Percentiles rank a stretch among this genome's conserved stretches.
These are phyloP conservation scores for Fusarium nurragi DNA, from an alignment of 2,329 filamentous ascomycete genomes.

Conservation along the genomic window DNA sequence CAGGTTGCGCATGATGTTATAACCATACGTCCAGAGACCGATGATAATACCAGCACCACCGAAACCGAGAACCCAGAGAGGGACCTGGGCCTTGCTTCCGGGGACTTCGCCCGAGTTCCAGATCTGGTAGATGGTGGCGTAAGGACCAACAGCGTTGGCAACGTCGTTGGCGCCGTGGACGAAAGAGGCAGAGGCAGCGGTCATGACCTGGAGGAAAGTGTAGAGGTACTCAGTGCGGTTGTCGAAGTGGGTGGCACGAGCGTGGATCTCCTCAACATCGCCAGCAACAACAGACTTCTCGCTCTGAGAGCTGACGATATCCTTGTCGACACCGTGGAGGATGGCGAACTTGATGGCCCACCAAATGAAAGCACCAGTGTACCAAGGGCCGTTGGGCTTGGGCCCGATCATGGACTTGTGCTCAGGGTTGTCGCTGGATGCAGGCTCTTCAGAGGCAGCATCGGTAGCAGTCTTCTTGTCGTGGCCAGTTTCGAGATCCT, in stretches of 20 bases:
- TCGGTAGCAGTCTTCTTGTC: slow-evolving; percentile 42
- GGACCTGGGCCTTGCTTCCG: slow-evolving; percentile 58
- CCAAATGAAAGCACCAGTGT: slow-evolving; percentile 53
- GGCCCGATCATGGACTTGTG: slow-evolving; percentile 51
- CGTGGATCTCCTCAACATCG: slow-evolving; percentile 65
- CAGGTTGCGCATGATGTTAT: slow-evolving; percentile 71
- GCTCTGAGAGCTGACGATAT: slow-evolving; percentile 52
- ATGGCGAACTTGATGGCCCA: slow-evolving; percentile 57
- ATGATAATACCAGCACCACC: slow-evolving; percentile 62
- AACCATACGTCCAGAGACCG: slow-evolving; percentile 69
- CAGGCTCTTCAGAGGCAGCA: slow-evolving; percentile 69
- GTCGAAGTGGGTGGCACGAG: slow-evolving; percentile 66
- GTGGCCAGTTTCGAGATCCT: slow-evolving; percentile 40
- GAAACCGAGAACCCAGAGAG: slow-evolving; percentile 68
- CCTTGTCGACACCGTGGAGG: slow-evolving; percentile 59
- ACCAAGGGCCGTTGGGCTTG: slow-evolving; percentile 56
- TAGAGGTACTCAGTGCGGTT: slow-evolving; percentile 71
- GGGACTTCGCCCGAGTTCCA: slow-evolving; percentile 61
- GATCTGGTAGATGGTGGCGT: slow-evolving; percentile 69
- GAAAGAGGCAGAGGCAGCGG: slow-evolving; percentile 70
- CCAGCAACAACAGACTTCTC: slow-evolving; percentile 57
- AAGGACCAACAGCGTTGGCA: slow-evolving; percentile 70
- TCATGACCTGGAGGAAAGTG: slow-evolving; percentile 68
- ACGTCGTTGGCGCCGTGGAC: slow-evolving; percentile 75
- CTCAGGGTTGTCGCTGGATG: slow-evolving; percentile 43